A percentile compares a stretch with the other conserved stretches of the same genome.
phyloP scores from a whole-genome alignment of 2,329 filamentous ascomycete species.

The Trichoderma harzianum region DNA sequence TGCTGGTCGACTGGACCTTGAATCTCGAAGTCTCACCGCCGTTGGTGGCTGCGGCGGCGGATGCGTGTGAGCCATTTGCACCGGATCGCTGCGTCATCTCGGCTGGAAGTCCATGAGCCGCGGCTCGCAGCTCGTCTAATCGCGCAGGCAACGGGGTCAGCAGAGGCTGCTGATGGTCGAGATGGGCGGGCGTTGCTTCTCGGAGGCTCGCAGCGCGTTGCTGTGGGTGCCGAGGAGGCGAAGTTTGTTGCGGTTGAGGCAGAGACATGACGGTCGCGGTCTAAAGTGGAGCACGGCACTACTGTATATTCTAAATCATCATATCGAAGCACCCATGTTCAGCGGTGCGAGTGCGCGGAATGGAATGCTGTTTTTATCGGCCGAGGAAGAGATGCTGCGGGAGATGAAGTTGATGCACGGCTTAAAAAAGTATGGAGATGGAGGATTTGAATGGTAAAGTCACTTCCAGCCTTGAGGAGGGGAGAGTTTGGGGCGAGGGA shows the following conservation, averaged over 20 bases:
- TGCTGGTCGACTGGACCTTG: conserved; percentile 28
- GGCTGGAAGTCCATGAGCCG: conserved; percentile 25
- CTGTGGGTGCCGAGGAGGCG: conserved; percentile 20
- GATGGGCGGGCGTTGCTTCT: conserved; percentile 20
- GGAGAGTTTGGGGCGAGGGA: not conserved
- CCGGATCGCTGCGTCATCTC: conserved; percentile 35
- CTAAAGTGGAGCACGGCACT: conserved; percentile 18
- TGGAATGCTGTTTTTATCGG: not conserved
- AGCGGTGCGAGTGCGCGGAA: not conserved
- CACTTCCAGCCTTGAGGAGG: not conserved
- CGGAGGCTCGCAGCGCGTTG: conserved; percentile 26
- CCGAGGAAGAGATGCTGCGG: not conserved
- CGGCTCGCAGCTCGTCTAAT: conserved; percentile 22
- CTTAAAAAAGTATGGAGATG: not conserved
- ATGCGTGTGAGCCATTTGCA: conserved; percentile 31
- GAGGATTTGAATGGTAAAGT: not conserved
- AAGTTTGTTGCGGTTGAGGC: conserved; percentile 19
- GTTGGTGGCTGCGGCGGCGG: conserved; percentile 29
- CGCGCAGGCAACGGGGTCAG: conserved; percentile 25
- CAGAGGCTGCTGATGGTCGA: conserved; percentile 18
- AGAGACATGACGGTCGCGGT: conserved; percentile 18
- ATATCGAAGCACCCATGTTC: conserved; percentile 15
- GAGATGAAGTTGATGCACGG: not conserved
- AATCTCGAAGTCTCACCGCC: conserved; percentile 32
- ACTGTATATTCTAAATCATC: conserved; percentile 11